phyloP scores from a whole-genome alignment of 1,139 yeast genomes.

The Saccharomyces hybrid region DNA sequence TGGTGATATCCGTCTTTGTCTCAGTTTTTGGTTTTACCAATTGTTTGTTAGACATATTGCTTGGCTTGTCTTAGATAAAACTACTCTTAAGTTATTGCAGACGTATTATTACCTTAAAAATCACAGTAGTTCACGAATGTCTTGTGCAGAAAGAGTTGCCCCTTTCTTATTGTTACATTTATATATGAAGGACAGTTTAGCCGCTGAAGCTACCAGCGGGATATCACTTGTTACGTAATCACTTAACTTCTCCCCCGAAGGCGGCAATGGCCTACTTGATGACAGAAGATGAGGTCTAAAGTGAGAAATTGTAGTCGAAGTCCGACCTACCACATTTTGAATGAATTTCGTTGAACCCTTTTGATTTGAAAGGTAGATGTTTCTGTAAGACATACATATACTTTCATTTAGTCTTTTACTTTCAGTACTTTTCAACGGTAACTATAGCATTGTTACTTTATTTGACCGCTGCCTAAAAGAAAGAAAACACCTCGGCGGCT shows the following conservation, averaged over 20 bases:
- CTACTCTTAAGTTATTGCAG: slow-evolving; percentile 19
- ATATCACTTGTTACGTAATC: not conserved
- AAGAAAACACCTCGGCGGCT: not conserved
- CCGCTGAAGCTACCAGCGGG: not conserved
- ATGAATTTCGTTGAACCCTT: too few species aligned
- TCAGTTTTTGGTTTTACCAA: slow-evolving; percentile 12
- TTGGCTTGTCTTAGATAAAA: slow-evolving; percentile 42
- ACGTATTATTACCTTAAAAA: too few species aligned
- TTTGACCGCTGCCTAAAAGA: not conserved
- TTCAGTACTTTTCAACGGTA: not conserved
- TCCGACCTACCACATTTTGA: too few species aligned
- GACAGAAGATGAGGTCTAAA: too few species aligned
- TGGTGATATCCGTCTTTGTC: slow-evolving; percentile 21
- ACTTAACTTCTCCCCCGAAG: not conserved
- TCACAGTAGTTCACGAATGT: not conserved
- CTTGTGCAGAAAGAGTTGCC: not conserved
- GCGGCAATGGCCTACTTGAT: not conserved
- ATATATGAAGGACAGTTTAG: not conserved
- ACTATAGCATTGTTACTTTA: not conserved
- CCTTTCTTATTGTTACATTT: not conserved
- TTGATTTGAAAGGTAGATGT: too few species aligned
- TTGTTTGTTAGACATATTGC: slow-evolving; percentile 26
- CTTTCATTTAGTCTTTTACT: not conserved
- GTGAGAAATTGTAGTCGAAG: too few species aligned
- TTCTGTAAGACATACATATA: not conserved